Evolutionary conservation across 495 filamentous ascomycete genomes (phyloP).

Genomic region (Annulohypoxylon stygium): DNA sequence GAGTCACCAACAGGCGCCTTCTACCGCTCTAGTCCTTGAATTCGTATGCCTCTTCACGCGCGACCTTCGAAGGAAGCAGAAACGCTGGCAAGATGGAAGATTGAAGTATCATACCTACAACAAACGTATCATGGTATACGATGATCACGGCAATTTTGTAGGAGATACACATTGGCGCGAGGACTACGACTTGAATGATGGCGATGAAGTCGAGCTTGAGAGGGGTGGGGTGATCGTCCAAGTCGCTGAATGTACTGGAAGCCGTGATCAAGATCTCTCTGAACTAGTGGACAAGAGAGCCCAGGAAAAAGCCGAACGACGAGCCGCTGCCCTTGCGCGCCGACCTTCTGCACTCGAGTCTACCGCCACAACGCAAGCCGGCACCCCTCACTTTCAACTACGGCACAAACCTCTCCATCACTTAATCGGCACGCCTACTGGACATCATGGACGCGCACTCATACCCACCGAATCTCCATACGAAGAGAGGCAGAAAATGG

Average conservation of each 20-base stretch:
- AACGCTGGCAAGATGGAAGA: conserved; percentile 93
- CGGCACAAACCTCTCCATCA: conserved; percentile 60
- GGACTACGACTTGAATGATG: conserved; percentile 72
- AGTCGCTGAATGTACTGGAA: conserved; percentile 79
- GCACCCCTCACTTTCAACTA: conserved; percentile 49
- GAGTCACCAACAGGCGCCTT: conserved; percentile 50
- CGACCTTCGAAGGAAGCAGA: conserved; percentile 86
- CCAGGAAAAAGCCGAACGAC: conserved; percentile 63
- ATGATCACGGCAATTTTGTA: conserved; percentile 80
- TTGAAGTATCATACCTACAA: conserved; percentile 92
- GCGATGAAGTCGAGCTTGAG: conserved; percentile 86
- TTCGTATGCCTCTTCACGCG: conserved; percentile 87
- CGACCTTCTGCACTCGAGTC: conserved; percentile 31
- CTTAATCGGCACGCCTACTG: conserved; percentile 61
- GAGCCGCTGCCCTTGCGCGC: conserved; percentile 51
- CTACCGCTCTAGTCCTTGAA: conserved; percentile 82
- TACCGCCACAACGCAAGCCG: conserved; percentile 15
- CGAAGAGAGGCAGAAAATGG: conserved; percentile 58
- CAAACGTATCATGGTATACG: conserved; percentile 90
- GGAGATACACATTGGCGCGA: conserved; percentile 88
- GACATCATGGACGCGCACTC: conserved; percentile 64
- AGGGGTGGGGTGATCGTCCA: conserved; percentile 79
- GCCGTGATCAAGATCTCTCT: conserved; percentile 79
- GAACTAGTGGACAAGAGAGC: conserved; percentile 76
- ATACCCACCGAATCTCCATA: conserved; percentile 64